Percentiles rank a stretch among this genome's conserved stretches.
These are phyloP conservation scores for Arachnomyces sp. DNA, from an alignment of 2,329 filamentous ascomycete species.

Conservation along the genomic window DNA sequence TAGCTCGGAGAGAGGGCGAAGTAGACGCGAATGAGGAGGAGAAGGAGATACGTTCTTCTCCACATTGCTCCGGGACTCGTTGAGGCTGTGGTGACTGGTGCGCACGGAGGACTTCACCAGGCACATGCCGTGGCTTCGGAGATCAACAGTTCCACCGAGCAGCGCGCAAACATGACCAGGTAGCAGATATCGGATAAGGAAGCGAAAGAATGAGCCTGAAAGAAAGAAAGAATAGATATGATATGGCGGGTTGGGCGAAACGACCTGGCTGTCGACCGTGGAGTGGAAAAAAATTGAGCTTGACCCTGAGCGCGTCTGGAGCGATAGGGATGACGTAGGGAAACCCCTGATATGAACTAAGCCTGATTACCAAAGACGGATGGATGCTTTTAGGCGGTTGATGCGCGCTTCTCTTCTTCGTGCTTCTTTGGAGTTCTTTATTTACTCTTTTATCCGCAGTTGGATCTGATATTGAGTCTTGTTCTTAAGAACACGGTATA, in stretches of 20 bases:
- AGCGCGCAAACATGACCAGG: slow-evolving; percentile 1
- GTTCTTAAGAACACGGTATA: no score
- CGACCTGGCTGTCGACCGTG: no score
- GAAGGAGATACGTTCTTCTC: slow-evolving; percentile 77
- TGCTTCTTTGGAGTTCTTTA: no score
- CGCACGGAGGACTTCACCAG: slow-evolving; percentile 7
- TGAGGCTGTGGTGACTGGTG: slow-evolving; percentile 4
- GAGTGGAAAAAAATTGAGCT: background rate
- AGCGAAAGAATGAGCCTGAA: slow-evolving; percentile 1
- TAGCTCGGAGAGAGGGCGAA: slow-evolving; percentile 93
- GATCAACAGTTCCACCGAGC: background rate
- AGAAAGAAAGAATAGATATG: background rate
- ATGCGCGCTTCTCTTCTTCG: no score
- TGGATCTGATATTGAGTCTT: no score
- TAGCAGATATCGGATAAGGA: background rate
- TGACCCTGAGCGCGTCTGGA: no score
- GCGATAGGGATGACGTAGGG: no score
- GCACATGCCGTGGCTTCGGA: slow-evolving; percentile 11
- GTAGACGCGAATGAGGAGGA: slow-evolving; percentile 82
- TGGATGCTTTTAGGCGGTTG: no score
- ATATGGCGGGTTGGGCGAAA: no score
- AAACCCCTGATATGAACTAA: no score
- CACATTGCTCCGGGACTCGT: slow-evolving; percentile 55
- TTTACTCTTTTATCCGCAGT: no score
- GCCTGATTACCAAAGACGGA: no score